Conservation (phyloP, 176 grass and related monocot genomes). For the Saccharum spontaneum region DNA sequence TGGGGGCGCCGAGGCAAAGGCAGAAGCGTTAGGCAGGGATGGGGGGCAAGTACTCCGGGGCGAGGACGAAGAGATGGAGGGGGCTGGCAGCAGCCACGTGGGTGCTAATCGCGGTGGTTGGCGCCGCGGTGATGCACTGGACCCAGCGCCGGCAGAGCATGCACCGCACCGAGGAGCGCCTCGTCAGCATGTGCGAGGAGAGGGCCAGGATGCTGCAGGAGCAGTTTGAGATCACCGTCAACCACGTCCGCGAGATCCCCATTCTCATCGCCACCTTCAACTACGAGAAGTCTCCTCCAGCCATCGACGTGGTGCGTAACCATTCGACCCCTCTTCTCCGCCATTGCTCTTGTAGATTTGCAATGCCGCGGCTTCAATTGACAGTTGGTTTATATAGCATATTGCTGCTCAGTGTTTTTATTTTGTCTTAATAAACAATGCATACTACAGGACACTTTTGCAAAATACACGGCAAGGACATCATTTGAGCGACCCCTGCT, state of each 20-base stretch:
- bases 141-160: constrained; percentile 61
- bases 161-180: constrained; percentile 65
- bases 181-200: constrained; percentile 93
- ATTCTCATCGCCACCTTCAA: constrained; percentile 92
- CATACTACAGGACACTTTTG: constrained; percentile 73
- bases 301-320: constrained; percentile 67
- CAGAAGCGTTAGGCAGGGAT: not conserved
- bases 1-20: not conserved
- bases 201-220: constrained; percentile 96
- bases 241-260: constrained; percentile 83
- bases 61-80: constrained; percentile 22
- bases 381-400: constrained; percentile 1
- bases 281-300: constrained; percentile 75
- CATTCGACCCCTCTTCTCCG: not conserved
- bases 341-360: too few relatives aligned
- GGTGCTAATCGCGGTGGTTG: constrained; percentile 37
- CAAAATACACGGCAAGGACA: constrained; percentile 72
- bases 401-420: not conserved
- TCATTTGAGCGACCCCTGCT: constrained; percentile 86
- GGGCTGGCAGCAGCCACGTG: constrained; percentile 31
- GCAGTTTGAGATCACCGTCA: constrained; percentile 92
- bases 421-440: not conserved
- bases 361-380: too few relatives aligned
- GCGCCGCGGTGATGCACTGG: constrained; percentile 55
- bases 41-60: not conserved